phyloP scores from a whole-genome alignment of 2,329 filamentous ascomycete species.

The Microsporum ferrugineum region DNA sequence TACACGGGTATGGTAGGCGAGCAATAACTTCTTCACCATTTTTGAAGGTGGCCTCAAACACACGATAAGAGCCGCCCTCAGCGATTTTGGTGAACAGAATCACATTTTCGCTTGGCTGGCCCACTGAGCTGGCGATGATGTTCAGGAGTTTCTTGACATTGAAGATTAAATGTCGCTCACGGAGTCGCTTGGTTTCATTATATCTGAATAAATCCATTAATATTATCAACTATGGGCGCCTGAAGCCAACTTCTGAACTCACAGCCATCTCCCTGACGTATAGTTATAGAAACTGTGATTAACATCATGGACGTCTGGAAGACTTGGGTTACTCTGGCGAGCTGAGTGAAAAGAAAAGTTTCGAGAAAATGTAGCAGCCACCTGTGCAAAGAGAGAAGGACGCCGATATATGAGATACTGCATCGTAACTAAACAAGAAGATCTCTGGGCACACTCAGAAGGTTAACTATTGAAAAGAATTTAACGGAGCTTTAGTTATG shows the following conservation, averaged over 20 bases:
- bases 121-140: slow-evolving; percentile 11
- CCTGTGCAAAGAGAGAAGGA: neutral
- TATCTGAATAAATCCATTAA: neutral
- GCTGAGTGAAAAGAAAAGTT: neutral
- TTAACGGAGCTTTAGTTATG: too few species aligned
- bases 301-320: neutral
- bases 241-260: slow-evolving; percentile 6
- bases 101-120: slow-evolving; percentile 11
- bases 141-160: slow-evolving; percentile 16
- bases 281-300: slow-evolving; percentile 14
- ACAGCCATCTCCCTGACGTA: slow-evolving; percentile 19
- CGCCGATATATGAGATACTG: neutral
- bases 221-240: neutral
- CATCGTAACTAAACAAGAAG: neutral
- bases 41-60: slow-evolving; percentile 22
- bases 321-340: neutral
- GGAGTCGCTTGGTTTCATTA: slow-evolving; percentile 15
- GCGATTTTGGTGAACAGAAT: slow-evolving; percentile 22
- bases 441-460: too few species aligned
- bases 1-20: slow-evolving; percentile 25
- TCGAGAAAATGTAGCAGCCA: neutral
- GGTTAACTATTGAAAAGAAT: too few species aligned
- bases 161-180: slow-evolving; percentile 16
- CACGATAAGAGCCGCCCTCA: slow-evolving; percentile 29
- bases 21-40: slow-evolving; percentile 22